Evolutionary conservation across 2,329 filamentous ascomycete genomes (phyloP), one percentile per base, ranked within the genome.

Genomic region (Arthrobotrys sphaeroides): DNA sequence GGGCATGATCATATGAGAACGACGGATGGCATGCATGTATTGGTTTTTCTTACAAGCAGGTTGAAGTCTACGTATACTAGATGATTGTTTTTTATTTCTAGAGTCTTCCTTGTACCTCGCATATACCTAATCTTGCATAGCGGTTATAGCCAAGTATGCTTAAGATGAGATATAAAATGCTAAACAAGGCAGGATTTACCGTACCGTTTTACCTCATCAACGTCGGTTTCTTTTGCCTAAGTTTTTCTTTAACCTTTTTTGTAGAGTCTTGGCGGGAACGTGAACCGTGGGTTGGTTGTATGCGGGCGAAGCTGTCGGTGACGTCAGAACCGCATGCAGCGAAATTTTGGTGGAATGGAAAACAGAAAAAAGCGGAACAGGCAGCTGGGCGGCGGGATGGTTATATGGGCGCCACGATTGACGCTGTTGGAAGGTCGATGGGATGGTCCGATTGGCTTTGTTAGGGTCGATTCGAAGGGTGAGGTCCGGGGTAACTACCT

Each of bases 251-350:
- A n/a, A n/a, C n/a, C n/a, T n/a, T n/a, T 13, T 13, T 16, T n/a
- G 28, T 22, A 20, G n/a, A 38, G 18, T n/a, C 51, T 55, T 55
- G 51, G 51, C 51, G 51, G 28, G 28, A n/a, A 10, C 24, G 20
- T 49, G 22, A 49, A 28, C 18, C n/a, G 10, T 36, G 13, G 24
- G 9, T 49, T 53, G 16, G 9, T 33, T 49, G 42, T 33, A 62
- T 62, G 66, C 55, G 43, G 55, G 66, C 24, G 40, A 55, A 42
- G 43, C 22, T 28, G 7, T 24, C 42, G 1, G 53, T 70, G 66
- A 70, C 66, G 66, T 70, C 66, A 70, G 43, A 57, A 62, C 57
- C 66, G 51, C 51, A 55, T 51, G 53, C 64, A 22, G 38, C 38
- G 18, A 62, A 33, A n/a, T n/a, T n/a, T n/a, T n/a, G n/a, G n/a